A percentile compares a stretch with the other conserved stretches of the same genome.
These are phyloP conservation scores for Tulasnella calospora DNA, from an alignment of 768 basidiomycete genomes.

Conservation along the genomic window DNA sequence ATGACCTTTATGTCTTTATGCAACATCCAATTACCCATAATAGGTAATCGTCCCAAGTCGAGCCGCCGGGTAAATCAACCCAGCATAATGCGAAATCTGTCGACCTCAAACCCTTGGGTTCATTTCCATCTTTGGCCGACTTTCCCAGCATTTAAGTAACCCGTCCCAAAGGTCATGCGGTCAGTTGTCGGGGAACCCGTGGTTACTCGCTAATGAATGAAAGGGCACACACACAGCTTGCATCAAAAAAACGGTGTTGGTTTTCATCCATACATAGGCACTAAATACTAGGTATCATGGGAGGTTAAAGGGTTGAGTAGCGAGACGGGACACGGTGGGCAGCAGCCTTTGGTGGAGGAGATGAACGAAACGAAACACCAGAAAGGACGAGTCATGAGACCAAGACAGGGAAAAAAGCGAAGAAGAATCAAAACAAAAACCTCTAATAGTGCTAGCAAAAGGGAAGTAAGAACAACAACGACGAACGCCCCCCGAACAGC, in stretches of 20 bases:
- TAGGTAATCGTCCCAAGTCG: not conserved
- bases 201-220: not conserved
- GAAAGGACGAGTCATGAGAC: not conserved
- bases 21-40: not conserved
- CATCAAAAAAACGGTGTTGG: not conserved
- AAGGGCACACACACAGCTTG: not conserved
- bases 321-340: not conserved
- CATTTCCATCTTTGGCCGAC: not conserved
- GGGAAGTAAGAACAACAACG: not conserved
- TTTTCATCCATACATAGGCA: conserved; percentile 8
- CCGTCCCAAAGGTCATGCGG: not conserved
- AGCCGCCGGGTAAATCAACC: not conserved
- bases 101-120: not conserved
- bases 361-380: conserved; percentile 10
- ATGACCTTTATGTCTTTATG: not conserved
- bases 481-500: not conserved
- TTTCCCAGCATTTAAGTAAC: not conserved
- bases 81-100: not conserved
- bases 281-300: conserved; percentile 12
- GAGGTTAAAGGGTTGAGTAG: conserved; percentile 1
- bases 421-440: not conserved
- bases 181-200: not conserved
- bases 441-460: not conserved
- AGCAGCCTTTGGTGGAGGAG: not conserved
- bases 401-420: not conserved